Evolutionary conservation across 306 rosid species (phyloP).

Genomic region (Astragalus membranaceus): DNA sequence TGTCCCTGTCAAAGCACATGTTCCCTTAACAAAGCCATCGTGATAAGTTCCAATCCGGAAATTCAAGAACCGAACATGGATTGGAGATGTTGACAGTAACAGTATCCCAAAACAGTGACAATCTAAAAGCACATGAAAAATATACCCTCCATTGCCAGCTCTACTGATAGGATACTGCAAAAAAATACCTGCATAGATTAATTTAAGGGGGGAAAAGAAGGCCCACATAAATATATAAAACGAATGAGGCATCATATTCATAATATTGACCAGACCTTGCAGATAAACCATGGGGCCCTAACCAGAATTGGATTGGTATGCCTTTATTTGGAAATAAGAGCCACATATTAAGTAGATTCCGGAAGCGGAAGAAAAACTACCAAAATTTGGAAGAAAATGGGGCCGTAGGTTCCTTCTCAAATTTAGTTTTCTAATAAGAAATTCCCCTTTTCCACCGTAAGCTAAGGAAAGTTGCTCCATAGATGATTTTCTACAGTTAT

Average conservation of each 20-base stretch:
- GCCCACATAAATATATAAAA: constrained; percentile 14
- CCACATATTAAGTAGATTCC: constrained; percentile 19
- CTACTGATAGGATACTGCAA: background rate
- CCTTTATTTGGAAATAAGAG: constrained; percentile 11
- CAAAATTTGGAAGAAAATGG: constrained; percentile 6
- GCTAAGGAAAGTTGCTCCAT: constrained; percentile 3
- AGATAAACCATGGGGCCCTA: constrained; percentile 2
- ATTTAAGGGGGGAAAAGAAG: background rate
- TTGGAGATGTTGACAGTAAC: constrained; percentile 25
- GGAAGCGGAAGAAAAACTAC: constrained; percentile 19
- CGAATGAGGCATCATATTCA: constrained; percentile 17
- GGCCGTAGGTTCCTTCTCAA: background rate
- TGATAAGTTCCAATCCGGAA: constrained; percentile 21
- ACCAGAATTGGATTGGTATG: constrained; percentile 1
- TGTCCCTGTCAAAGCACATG: constrained; percentile 13
- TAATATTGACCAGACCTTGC: constrained; percentile 1
- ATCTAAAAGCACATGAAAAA: background rate
- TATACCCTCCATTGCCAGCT: background rate
- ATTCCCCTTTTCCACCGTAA: constrained; percentile 12
- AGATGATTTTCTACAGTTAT: background rate
- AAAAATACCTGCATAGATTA: background rate
- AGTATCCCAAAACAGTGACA: constrained; percentile 6
- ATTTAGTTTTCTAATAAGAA: constrained; percentile 22
- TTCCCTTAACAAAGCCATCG: background rate
- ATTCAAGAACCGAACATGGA: constrained; percentile 19